Conservation (phyloP, 2,329 filamentous ascomycete species). For the Stemphylium lycopersici region DNA sequence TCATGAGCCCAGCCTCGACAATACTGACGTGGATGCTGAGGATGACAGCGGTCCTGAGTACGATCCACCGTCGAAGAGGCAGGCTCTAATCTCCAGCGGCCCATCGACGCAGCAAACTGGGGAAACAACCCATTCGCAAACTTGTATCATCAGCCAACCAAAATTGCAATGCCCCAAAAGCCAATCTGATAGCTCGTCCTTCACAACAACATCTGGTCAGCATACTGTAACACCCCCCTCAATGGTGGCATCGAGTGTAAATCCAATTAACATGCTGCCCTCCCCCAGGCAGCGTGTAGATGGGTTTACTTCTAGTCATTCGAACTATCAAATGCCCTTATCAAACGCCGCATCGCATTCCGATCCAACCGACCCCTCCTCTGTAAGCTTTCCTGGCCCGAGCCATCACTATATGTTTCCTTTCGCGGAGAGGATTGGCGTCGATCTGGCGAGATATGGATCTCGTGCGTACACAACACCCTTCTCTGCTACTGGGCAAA, state of each 20-base stretch:
- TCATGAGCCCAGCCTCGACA: background rate
- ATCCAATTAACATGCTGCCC: too few relatives aligned
- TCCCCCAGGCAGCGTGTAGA: background rate
- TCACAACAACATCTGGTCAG: too few relatives aligned
- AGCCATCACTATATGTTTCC: too few relatives aligned
- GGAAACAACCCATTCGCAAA: too few relatives aligned
- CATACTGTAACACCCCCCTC: too few relatives aligned
- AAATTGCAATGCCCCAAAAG: too few relatives aligned
- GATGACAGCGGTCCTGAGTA: slow-evolving; percentile 9
- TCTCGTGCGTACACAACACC: background rate
- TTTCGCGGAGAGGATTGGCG: background rate
- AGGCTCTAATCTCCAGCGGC: background rate
- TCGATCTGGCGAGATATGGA: too few relatives aligned
- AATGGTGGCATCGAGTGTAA: too few relatives aligned
- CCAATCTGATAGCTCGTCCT: too few relatives aligned
- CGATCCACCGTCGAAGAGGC: slow-evolving; percentile 9
- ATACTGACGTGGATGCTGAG: slow-evolving; percentile 11
- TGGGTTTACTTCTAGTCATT: background rate
- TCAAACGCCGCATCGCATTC: background rate
- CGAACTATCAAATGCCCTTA: background rate
- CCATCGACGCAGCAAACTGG: background rate
- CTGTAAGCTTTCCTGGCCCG: background rate
- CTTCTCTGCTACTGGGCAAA: background rate
- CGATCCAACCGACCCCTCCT: background rate
- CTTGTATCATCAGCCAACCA: too few relatives aligned